Evolutionary conservation across 2,329 filamentous ascomycete species (phyloP).

Genomic region (Pleoardoris graminearum): DNA sequence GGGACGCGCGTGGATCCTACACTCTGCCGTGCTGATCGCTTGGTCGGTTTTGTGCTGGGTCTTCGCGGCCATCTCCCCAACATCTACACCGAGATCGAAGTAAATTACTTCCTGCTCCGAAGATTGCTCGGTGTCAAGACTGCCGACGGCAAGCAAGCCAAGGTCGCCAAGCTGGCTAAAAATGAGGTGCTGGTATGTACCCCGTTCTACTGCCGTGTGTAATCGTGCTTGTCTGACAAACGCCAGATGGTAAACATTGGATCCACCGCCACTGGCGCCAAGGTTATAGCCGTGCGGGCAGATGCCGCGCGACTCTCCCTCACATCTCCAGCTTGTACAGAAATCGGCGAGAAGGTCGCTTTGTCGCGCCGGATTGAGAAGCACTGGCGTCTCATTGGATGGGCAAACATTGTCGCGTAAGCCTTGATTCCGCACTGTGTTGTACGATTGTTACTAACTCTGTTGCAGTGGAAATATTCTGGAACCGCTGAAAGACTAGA

Average conservation of each 20-base stretch:
- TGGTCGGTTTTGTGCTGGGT: slow-evolving; percentile 96
- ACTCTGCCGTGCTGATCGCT: slow-evolving; percentile 96
- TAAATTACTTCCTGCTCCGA: slow-evolving; percentile 95
- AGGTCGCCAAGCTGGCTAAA: slow-evolving; percentile 97
- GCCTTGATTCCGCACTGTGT: slow-evolving; percentile 19
- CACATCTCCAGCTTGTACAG: slow-evolving; percentile 93
- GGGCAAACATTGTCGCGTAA: slow-evolving; percentile 50
- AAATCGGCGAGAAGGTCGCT: slow-evolving; percentile 97
- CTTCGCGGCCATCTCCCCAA: slow-evolving; percentile 90
- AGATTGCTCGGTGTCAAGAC: slow-evolving; percentile 95
- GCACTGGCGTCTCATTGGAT: slow-evolving; percentile 72
- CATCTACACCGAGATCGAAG: slow-evolving; percentile 97
- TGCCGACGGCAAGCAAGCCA: slow-evolving; percentile 97
- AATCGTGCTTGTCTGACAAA: slow-evolving; percentile 17
- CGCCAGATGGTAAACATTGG: slow-evolving; percentile 93
- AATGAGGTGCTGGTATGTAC: slow-evolving; percentile 77
- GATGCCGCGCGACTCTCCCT: slow-evolving; percentile 94
- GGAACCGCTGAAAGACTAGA: slow-evolving; percentile 29
- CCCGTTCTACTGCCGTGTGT: background rate
- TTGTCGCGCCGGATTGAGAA: slow-evolving; percentile 96
- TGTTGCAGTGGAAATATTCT: slow-evolving; percentile 43
- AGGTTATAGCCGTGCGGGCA: slow-evolving; percentile 95
- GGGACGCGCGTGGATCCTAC: slow-evolving; percentile 97
- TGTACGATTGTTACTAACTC: slow-evolving; percentile 21
- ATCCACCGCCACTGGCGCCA: slow-evolving; percentile 94